Evolutionary conservation across 495 filamentous ascomycete species (phyloP), one percentile per base, ranked within the genome.

Genomic region (Acidomyces sp.): DNA sequence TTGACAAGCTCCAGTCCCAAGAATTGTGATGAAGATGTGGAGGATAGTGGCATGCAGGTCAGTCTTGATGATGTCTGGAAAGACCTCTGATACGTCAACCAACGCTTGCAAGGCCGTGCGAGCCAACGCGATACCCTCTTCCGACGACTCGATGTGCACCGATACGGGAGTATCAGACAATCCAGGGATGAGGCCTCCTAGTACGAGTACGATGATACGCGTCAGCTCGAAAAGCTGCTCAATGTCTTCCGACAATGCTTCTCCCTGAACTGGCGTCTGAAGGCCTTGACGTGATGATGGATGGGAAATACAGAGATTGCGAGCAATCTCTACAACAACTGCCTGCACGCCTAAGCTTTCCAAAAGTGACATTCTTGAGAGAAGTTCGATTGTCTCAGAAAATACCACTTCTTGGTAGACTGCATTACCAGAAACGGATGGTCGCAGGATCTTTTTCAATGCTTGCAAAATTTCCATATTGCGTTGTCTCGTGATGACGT

Each of bases 211-310:
- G 36, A 96, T 94, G 56, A 93, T 87, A 42, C 87, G 72, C 0
- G 92, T 96, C 30, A 96, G 64, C 58, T 99, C 90, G 53, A 99
- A 99, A 0, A 99, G 70, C 61, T 99, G 90, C 53, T 99, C 92
- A 37, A 99, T 92, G 49, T 96, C 90, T 56, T 96, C 90, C 0
- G 83, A 87, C 7, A 96, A 65, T 49, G 90, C 78, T 33, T 85
- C 58, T 16, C 58, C 60, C n/a, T 53, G 58, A 17, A 48, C 31
- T 74, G 49, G 36, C 2, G 51, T 43, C 28, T 55, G 57, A 43
- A 75, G 68, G 29, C 71, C 70, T 53, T 80, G 82, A 30, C 71
- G 66, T 2, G 92, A 87, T 1, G 86, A 85, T 3, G 88, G 90
- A 53, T 99, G 90, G 34, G 81, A 76, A 4, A 95, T 64, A 35